These are phyloP conservation scores for Kodamaea anthophila DNA, from an alignment of 1,139 yeast genomes.

Conservation along the genomic window DNA sequence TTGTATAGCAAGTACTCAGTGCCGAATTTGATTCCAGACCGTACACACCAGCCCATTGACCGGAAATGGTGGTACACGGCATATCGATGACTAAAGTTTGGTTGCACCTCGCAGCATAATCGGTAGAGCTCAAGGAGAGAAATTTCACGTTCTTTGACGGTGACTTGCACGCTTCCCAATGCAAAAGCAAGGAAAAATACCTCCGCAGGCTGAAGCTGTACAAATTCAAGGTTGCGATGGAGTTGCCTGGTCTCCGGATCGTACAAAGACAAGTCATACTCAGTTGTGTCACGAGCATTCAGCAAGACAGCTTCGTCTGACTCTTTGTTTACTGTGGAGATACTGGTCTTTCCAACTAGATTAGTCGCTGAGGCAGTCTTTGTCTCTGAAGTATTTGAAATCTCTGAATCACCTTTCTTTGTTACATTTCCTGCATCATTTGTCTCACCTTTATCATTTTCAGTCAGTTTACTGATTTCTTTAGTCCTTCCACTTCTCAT, in stretches of 20 bases:
- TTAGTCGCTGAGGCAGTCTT: too few relatives aligned
- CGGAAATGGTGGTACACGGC: conserved; percentile 82
- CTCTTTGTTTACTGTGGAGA: conserved; percentile 18
- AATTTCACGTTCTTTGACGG: conserved; percentile 6
- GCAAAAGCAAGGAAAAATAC: conserved; percentile 58
- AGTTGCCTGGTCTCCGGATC: conserved; percentile 16
- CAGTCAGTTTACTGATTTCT: not conserved
- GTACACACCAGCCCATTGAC: conserved; percentile 90
- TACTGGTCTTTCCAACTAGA: too few relatives aligned
- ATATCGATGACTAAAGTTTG: conserved; percentile 45
- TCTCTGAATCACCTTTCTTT: too few relatives aligned
- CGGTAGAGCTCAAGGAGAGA: conserved; percentile 23
- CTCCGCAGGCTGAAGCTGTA: conserved; percentile 76
- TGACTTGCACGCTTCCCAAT: conserved; percentile 34
- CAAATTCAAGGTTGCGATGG: conserved; percentile 49
- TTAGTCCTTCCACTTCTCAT: conserved; percentile 6
- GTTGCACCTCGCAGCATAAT: conserved; percentile 15
- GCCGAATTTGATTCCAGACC: conserved; percentile 89
- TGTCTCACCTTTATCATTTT: not conserved
- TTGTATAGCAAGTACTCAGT: conserved; percentile 74
- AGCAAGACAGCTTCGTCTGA: too few relatives aligned
- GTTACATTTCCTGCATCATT: not conserved
- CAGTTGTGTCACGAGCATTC: too few relatives aligned
- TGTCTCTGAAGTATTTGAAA: too few relatives aligned
- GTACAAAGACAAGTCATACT: conserved; percentile 35